Evolutionary conservation across 2,329 filamentous ascomycete species (phyloP).

Genomic region (Colletotrichum sp.): DNA sequence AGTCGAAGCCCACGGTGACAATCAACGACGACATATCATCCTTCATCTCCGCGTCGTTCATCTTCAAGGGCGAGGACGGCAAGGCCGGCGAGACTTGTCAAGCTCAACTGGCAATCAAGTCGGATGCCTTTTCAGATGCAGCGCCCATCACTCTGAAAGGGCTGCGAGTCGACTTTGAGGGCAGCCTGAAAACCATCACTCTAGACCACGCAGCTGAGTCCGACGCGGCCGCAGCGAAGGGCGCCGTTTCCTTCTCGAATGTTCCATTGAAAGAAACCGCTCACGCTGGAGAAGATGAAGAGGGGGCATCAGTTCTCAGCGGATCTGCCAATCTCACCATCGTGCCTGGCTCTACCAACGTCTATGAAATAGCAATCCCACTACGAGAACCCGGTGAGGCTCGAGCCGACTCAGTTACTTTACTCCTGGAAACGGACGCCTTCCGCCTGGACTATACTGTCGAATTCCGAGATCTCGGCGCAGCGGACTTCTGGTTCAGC

Average conservation of each 20-base stretch:
- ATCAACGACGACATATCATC: conserved; percentile 59
- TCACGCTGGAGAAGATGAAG: conserved; percentile 23
- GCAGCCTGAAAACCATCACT: conserved; percentile 60
- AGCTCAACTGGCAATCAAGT: conserved; percentile 64
- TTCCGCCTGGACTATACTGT: conserved; percentile 74
- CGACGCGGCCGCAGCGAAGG: conserved; percentile 11
- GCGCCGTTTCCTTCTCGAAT: conserved; percentile 26
- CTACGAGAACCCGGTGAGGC: conserved; percentile 85
- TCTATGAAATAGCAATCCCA: conserved; percentile 74
- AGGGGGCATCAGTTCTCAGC: conserved; percentile 32
- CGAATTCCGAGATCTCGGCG: conserved; percentile 49
- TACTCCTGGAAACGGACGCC: conserved; percentile 66
- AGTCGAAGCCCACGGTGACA: conserved; percentile 53
- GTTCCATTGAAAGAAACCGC: conserved; percentile 30
- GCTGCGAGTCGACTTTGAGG: conserved; percentile 61
- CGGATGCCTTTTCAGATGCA: conserved; percentile 58
- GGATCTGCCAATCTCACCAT: conserved; percentile 63
- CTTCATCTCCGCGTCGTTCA: conserved; percentile 60
- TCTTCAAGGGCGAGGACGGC: conserved; percentile 62
- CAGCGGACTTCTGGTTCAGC: conserved; percentile 56
- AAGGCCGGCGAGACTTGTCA: conserved; percentile 65
- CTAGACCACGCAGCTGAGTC: conserved; percentile 47
- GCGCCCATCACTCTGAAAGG: conserved; percentile 56
- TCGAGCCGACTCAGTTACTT: conserved; percentile 65
- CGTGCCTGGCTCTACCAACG: conserved; percentile 67